Percentiles rank a stretch among this genome's conserved stretches.
phyloP scores from a whole-genome alignment of 768 basidiomycete species.

The Daedalea quercina region DNA sequence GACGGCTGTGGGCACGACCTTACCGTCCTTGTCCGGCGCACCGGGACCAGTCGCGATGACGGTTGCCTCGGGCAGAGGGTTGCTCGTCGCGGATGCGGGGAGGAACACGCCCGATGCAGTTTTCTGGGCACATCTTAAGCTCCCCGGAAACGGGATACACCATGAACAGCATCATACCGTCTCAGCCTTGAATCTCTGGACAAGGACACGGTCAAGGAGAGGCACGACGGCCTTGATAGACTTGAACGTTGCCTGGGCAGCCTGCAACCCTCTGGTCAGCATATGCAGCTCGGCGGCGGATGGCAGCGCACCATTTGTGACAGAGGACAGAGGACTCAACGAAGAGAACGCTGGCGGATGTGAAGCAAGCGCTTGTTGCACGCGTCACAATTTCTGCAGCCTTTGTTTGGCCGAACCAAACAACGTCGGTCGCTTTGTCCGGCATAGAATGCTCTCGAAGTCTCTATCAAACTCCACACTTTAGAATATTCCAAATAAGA shows the following conservation, averaged over 20 bases:
- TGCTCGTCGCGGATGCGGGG: conserved; percentile 80
- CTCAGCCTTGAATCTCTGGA: conserved; percentile 95
- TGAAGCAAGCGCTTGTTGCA: neutral
- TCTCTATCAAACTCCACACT: neutral
- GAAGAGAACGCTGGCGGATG: conserved; percentile 1
- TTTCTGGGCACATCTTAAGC: conserved; percentile 61
- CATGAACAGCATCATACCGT: conserved; percentile 51
- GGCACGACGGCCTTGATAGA: conserved; percentile 87
- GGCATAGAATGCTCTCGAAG: conserved; percentile 3
- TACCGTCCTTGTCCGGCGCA: conserved; percentile 82
- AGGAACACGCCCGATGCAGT: conserved; percentile 96
- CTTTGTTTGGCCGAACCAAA: conserved; percentile 15
- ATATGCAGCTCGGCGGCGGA: neutral
- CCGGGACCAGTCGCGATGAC: conserved; percentile 96
- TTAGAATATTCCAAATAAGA: neutral
- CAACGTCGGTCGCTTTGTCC: conserved; percentile 6
- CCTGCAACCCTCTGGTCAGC: conserved; percentile 31
- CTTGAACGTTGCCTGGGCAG: conserved; percentile 91
- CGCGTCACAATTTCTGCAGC: conserved; percentile 7
- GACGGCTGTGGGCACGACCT: conserved; percentile 66
- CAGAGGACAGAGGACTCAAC: neutral
- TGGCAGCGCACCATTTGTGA: neutral
- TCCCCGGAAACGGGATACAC: neutral
- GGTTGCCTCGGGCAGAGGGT: conserved; percentile 92
- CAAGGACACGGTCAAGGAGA: conserved; percentile 92